Percentiles rank a stretch among this genome's conserved stretches.
phyloP scores from a whole-genome alignment of 139 green algal species.

The Penium margaritaceum region DNA sequence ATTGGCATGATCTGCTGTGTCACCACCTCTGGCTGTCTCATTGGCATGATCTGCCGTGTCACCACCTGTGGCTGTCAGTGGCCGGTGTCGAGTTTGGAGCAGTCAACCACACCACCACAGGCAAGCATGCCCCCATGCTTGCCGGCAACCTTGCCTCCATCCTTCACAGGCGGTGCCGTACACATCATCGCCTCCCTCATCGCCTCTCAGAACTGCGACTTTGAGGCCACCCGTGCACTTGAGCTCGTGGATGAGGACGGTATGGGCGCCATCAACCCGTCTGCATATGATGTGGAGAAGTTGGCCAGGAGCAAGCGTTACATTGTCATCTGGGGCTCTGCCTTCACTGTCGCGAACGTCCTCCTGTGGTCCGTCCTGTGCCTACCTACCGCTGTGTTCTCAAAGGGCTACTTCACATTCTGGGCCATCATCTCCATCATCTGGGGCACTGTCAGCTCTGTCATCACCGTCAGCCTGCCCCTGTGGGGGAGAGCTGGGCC shows the following conservation, averaged over 20 bases:
- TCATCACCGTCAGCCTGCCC: slow-evolving; percentile 58
- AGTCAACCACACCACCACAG: slow-evolving; percentile 19
- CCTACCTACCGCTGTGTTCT: slow-evolving; percentile 62
- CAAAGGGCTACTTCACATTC: slow-evolving; percentile 64
- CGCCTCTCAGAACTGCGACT: slow-evolving; percentile 1
- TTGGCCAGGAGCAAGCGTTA: slow-evolving; percentile 19
- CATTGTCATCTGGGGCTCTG: slow-evolving; percentile 47
- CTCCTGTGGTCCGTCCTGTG: slow-evolving; percentile 63
- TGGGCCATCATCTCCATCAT: slow-evolving; percentile 63
- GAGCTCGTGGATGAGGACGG: not conserved
- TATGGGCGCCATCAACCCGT: not conserved
- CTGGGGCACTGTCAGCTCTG: slow-evolving; percentile 59
- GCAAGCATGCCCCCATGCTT: slow-evolving; percentile 25
- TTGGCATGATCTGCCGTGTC: no score
- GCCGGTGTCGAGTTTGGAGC: slow-evolving; percentile 17
- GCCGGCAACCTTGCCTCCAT: slow-evolving; percentile 42
- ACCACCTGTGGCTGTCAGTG: slow-evolving; percentile 16
- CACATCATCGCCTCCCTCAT: no score
- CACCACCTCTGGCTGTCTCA: no score
- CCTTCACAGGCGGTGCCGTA: slow-evolving; percentile 16
- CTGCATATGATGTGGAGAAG: slow-evolving; percentile 14
- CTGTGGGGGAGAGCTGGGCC: slow-evolving; percentile 53
- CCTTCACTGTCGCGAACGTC: slow-evolving; percentile 58
- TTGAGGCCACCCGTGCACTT: not conserved
- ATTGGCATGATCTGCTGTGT: no score